Evolutionary conservation across 257 asterid genomes (phyloP), one percentile per base, ranked within the genome.

Genomic region (Capsicum baccatum): DNA sequence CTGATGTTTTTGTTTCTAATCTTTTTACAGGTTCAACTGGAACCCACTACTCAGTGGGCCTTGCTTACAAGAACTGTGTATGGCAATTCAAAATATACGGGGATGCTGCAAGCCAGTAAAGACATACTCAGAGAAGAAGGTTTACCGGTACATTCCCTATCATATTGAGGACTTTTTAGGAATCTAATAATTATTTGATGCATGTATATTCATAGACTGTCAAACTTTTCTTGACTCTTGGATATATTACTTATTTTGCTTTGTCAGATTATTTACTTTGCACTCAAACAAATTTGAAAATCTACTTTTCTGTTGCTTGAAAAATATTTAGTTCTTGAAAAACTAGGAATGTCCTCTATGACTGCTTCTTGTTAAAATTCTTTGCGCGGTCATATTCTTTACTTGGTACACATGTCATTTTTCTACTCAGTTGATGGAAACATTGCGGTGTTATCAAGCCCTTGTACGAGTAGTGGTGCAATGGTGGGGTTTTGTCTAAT

Each of bases 91-190:
- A 96, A 96, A 87, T 96, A 96, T 82, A 93, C 92, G 11, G 90
- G 99, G 74, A 93, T 96, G 94, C 83, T 92, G 88, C 99, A 96
- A 89, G 99, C 99, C 83, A 84, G 95, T 81, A 94, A 86, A 90
- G 98, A 93, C 93, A 96, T 94, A 79, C 89, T 96, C 69, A 89
- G 98, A 90, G 99, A 96, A 90, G 99, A 96, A 91, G 98, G 99
- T 83, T 92, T 92, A 33, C 90, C 86, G 98, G 99, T 96, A 90
- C 69, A 35, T 6, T 21, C 52, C 48, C 81, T 52, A 50, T 3
- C 63, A 76, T 52, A 54, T 26, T 21, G 62, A 33, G 47, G 4
- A 52, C 47, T 52, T 52, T 68, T 1, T 50, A 13, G 63, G 47
- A 8, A 12, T 52, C 63, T 76, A 2, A 48, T 48, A 6, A 6